Evolutionary conservation across 2,329 filamentous ascomycete species (phyloP).

Genomic region (Chlorencoelia australis): DNA sequence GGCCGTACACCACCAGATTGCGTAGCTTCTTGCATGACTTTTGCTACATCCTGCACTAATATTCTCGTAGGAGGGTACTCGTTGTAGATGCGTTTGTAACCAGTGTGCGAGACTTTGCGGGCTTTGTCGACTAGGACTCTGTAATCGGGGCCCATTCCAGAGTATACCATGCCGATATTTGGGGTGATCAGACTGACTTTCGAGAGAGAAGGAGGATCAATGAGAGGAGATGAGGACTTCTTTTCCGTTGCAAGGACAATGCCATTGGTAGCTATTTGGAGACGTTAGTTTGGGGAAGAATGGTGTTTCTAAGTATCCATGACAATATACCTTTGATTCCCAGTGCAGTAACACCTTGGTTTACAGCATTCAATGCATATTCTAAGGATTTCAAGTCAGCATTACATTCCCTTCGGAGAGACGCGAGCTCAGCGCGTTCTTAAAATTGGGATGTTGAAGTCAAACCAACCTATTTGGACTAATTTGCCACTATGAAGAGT

Average conservation of each 20-base stretch:
- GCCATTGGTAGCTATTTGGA: constrained; percentile 74
- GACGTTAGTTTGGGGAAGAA: constrained; percentile 6
- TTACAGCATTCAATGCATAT: constrained; percentile 98
- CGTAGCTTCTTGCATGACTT: constrained; percentile 97
- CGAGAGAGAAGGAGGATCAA: constrained; percentile 87
- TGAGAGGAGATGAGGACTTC: constrained; percentile 95
- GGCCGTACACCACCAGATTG: constrained; percentile 95
- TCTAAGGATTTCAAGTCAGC: constrained; percentile 48
- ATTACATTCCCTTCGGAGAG: constrained; percentile 9
- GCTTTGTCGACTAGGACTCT: constrained; percentile 95
- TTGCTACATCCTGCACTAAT: constrained; percentile 94
- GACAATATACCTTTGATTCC: constrained; percentile 79
- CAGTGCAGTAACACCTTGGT: constrained; percentile 95
- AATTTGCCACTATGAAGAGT: constrained; percentile 71
- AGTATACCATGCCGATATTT: constrained; percentile 99
- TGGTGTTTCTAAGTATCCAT: neutral
- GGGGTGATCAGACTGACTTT: constrained; percentile 98
- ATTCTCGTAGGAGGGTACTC: constrained; percentile 99
- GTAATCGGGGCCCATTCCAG: constrained; percentile 98
- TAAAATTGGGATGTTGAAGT: constrained; percentile 1
- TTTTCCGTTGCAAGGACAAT: constrained; percentile 99
- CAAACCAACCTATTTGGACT: constrained; percentile 79
- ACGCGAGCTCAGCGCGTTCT: constrained; percentile 5
- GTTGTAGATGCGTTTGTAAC: constrained; percentile 99
- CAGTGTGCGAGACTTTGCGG: constrained; percentile 94